Base-by-base conservation (phyloP, 2,329 filamentous ascomycete genomes). In the Gnomoniopsis sp. region DNA sequence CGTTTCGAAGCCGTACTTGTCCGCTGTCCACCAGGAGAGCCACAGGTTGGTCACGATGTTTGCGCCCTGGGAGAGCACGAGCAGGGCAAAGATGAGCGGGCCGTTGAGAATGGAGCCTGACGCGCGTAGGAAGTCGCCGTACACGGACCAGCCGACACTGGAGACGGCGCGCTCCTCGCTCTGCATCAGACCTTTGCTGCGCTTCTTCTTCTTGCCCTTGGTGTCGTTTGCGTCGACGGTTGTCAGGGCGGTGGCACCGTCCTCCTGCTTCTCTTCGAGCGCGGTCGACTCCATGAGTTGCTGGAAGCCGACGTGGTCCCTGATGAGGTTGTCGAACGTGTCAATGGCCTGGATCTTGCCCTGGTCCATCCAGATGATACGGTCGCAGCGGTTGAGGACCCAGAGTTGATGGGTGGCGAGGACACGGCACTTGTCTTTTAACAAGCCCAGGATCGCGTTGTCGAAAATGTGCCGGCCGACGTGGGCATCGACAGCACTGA, bases 331-430 rank as follows among this genome's bases (percentile, higher is more conserved):
- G 36, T 90, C 86, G 67, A 93, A 98, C 0, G 93, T 97, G 65
- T 95, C 93, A 43, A 97, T 79, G 4, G 92, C 91, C 71, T 90
- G 85, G 56, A 98, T 89, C 55, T 81, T 85, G 48, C 95, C 95
- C 17, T 87, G 86, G 57, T 97, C 90, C 85, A 99, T 93, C 86
- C 92, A 93, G 51, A 98, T 86, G 64, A 98, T 93, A 36, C 93
- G 84, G 70, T 98, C 93, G 67, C 92, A 97, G 36, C 92, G 88
- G 69, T 84, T 92, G 6, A 98, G 82, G 6, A 98, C 93, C 79
- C 96, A 95, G 15, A 98, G 84, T 71, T 98, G 93, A 72, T 99
- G 95, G 0, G 95, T 99, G 1, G 93, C 95, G 34, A 99, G 79
- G 36, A 98, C 88, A 21, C 95, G 84, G 68, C 91, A 95, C 73